Percentiles rank a stretch among this genome's conserved stretches.
These are phyloP conservation scores for Aspergillus sojae DNA, from an alignment of 2,329 filamentous ascomycete genomes.

Conservation along the genomic window DNA sequence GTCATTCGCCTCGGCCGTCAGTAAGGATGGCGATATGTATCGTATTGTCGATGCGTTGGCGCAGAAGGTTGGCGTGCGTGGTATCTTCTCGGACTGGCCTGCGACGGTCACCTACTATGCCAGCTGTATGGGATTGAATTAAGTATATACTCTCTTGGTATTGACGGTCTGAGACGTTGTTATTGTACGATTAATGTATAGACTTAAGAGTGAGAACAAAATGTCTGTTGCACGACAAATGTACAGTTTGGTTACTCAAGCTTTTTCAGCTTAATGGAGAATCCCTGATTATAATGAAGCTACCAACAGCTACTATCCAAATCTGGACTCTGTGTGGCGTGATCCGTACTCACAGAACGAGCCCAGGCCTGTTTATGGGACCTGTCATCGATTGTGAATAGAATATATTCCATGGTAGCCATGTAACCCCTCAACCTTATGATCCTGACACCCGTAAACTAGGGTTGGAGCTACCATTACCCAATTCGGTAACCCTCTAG, in stretches of 20 bases:
- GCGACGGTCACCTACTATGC: slow-evolving; percentile 26
- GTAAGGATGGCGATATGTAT: slow-evolving; percentile 24
- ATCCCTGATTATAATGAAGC: too few relatives aligned
- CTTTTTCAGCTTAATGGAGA: too few relatives aligned
- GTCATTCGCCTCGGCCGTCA: slow-evolving; percentile 14
- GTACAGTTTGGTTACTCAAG: not conserved
- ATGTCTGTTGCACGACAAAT: not conserved
- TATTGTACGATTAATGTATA: slow-evolving; percentile 5
- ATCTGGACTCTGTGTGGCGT: not conserved
- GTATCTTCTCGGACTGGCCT: slow-evolving; percentile 25
- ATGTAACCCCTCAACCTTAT: not conserved
- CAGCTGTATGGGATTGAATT: slow-evolving; percentile 20
- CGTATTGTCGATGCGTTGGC: slow-evolving; percentile 24
- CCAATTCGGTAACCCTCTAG: not conserved
- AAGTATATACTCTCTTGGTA: not conserved
- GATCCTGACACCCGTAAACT: not conserved
- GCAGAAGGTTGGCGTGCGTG: slow-evolving; percentile 22
- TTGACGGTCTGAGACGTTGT: not conserved
- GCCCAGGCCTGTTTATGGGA: not conserved
- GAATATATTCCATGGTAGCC: not conserved
- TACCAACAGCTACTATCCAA: too few relatives aligned
- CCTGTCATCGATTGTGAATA: not conserved
- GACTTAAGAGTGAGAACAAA: not conserved
- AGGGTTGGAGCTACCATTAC: not conserved
- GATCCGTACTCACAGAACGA: not conserved